Percentiles rank a stretch among this genome's conserved stretches.
Evolutionary conservation across 1,284 basidiomycete species (phyloP).

Genomic region (Ustilago bromivora): DNA sequence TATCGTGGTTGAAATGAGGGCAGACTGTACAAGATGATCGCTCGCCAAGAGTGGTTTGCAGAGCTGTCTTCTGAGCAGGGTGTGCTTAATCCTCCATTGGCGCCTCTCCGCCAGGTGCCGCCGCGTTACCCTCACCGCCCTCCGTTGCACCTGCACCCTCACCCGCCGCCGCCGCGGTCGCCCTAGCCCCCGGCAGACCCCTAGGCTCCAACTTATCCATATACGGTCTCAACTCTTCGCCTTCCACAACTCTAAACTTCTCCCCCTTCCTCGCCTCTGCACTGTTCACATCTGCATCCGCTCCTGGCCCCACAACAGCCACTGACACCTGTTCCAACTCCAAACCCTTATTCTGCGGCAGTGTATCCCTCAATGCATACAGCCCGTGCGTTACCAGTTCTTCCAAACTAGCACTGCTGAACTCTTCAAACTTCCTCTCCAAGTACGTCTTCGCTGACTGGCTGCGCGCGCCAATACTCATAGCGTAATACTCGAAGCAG

Average conservation of each 20-base stretch:
- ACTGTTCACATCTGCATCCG: conserved; percentile 61
- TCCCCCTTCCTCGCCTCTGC: conserved; percentile 55
- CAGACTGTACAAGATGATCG: not conserved
- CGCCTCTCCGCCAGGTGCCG: conserved; percentile 23
- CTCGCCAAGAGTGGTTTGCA: not conserved
- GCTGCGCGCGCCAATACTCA: conserved; percentile 96
- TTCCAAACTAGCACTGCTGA: conserved; percentile 70
- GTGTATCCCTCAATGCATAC: conserved; percentile 65
- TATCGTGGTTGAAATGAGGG: too few relatives aligned
- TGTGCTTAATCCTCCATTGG: conserved; percentile 51
- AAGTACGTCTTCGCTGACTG: conserved; percentile 99
- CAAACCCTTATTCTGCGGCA: conserved; percentile 69
- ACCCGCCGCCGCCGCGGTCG: conserved; percentile 12
- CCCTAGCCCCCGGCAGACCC: conserved; percentile 29
- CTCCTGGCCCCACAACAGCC: conserved; percentile 66
- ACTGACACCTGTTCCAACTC: conserved; percentile 64
- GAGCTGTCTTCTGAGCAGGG: not conserved
- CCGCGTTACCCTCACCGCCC: conserved; percentile 1
- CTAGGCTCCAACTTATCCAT: conserved; percentile 58
- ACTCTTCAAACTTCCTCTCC: conserved; percentile 90
- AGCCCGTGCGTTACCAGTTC: conserved; percentile 62
- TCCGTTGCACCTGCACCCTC: not conserved
- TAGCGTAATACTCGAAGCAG: conserved; percentile 97
- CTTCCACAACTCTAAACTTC: conserved; percentile 66
- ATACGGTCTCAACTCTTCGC: conserved; percentile 60